Conservation (phyloP, 2,329 filamentous ascomycete species). For the Xylariales sp. region DNA sequence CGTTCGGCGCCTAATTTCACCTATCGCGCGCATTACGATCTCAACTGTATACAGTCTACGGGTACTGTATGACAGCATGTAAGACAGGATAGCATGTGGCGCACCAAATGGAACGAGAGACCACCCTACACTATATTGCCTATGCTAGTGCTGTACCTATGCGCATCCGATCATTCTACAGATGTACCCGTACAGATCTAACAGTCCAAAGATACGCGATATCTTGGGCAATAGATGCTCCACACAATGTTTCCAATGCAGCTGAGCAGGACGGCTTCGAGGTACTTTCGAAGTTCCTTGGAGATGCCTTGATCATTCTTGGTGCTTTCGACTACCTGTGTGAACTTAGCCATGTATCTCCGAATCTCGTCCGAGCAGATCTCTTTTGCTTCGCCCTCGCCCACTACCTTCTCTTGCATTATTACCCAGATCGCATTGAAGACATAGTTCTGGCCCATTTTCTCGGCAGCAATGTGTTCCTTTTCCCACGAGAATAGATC, state of each 20-base stretch:
- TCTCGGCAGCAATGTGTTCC: conserved; percentile 47
- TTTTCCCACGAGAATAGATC: conserved; percentile 55
- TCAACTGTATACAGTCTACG: no score
- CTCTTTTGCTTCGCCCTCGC: conserved; percentile 43
- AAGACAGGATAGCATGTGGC: no score
- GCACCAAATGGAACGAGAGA: no score
- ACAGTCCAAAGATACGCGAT: not conserved
- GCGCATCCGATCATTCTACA: no score
- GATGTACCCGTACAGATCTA: no score
- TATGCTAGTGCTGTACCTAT: no score
- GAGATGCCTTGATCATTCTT: conserved; percentile 28
- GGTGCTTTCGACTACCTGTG: not conserved
- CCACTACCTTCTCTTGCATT: conserved; percentile 44
- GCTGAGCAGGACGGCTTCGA: conserved; percentile 48
- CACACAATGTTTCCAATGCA: conserved; percentile 50
- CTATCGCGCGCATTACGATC: no score
- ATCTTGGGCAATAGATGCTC: conserved; percentile 50
- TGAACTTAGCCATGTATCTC: not conserved
- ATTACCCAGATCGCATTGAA: conserved; percentile 55
- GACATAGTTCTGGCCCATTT: conserved; percentile 44
- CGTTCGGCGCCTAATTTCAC: no score
- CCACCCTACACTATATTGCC: no score
- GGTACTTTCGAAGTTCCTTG: conserved; percentile 44
- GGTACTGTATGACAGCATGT: no score
- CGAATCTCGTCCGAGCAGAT: conserved; percentile 43